A percentile compares a stretch with the other conserved stretches of the same genome.
Conservation (phyloP, 805 yeast genomes). For the Candida dendrica region DNA sequence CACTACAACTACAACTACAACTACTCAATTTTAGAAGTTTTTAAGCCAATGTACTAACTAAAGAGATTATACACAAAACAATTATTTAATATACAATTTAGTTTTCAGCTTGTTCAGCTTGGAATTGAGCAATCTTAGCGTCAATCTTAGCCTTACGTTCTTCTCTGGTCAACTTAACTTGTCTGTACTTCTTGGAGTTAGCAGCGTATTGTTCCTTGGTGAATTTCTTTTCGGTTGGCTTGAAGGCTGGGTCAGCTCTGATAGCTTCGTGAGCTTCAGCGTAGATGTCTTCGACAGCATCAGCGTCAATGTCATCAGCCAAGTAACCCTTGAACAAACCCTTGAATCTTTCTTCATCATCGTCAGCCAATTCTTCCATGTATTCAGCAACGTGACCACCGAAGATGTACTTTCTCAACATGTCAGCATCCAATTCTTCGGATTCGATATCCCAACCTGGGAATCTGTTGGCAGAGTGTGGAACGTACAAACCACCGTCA, state of each 20-base stretch:
- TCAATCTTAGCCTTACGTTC: conserved; percentile 86
- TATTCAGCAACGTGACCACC: conserved; percentile 99
- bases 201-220: conserved; percentile 98
- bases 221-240: conserved; percentile 86
- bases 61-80: too few relatives aligned
- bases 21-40: too few relatives aligned
- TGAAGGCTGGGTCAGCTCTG: conserved; percentile 92
- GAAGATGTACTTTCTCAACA: conserved; percentile 96
- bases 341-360: conserved; percentile 99
- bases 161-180: conserved; percentile 79
- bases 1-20: too few relatives aligned
- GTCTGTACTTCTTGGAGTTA: conserved; percentile 88
- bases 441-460: conserved; percentile 99
- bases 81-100: conserved; percentile 3
- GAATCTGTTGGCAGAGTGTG: conserved; percentile 99
- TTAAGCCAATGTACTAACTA: too few relatives aligned
- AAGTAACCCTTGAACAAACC: conserved; percentile 93
- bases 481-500: conserved; percentile 98
- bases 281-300: conserved; percentile 93
- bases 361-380: conserved; percentile 99
- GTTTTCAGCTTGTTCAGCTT: conserved; percentile 27
- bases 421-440: conserved; percentile 97
- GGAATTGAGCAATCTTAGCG: conserved; percentile 90
- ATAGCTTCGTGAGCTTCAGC: conserved; percentile 88
- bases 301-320: conserved; percentile 96